A percentile compares a stretch with the other conserved stretches of the same genome.
phyloP scores from a whole-genome alignment of 2,329 filamentous ascomycete species.

The Diaporthe destruens region DNA sequence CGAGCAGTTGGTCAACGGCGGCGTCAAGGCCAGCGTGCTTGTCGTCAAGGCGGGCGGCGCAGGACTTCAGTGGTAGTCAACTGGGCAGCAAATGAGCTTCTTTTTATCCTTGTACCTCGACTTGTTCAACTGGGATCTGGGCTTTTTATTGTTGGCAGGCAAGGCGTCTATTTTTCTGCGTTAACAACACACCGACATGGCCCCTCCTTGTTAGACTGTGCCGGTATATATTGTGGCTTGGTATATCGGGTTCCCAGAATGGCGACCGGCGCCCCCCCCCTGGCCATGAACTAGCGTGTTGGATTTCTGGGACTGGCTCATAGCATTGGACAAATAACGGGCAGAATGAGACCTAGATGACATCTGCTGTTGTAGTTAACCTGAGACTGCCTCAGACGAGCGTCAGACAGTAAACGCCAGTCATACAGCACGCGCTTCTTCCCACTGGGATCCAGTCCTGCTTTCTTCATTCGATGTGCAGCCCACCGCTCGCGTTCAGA shows the following conservation, averaged over 20 bases:
- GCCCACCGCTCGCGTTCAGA: constrained; percentile 48
- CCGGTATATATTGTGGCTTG: background rate
- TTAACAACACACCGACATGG: background rate
- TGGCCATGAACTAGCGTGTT: background rate
- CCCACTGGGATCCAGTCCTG: background rate
- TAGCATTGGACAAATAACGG: background rate
- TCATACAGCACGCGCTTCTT: background rate
- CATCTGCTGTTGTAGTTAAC: background rate
- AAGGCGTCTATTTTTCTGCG: background rate
- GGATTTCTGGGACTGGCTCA: background rate
- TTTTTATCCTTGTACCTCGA: too few species aligned
- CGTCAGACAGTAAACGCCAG: background rate
- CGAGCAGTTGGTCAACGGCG: constrained; percentile 69
- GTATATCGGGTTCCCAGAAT: background rate
- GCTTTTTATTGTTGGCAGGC: background rate
- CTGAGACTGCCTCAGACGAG: background rate
- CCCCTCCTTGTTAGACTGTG: background rate
- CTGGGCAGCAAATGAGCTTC: background rate
- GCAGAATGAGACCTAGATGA: background rate
- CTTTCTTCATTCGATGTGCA: constrained; percentile 42
- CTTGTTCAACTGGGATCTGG: background rate
- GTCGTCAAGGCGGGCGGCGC: constrained; percentile 46
- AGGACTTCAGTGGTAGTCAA: constrained; percentile 24
- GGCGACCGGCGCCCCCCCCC: background rate
- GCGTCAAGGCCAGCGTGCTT: constrained; percentile 68